These are phyloP conservation scores for Chlorella ohadii DNA, from an alignment of 139 green algal species.

Conservation along the genomic window DNA sequence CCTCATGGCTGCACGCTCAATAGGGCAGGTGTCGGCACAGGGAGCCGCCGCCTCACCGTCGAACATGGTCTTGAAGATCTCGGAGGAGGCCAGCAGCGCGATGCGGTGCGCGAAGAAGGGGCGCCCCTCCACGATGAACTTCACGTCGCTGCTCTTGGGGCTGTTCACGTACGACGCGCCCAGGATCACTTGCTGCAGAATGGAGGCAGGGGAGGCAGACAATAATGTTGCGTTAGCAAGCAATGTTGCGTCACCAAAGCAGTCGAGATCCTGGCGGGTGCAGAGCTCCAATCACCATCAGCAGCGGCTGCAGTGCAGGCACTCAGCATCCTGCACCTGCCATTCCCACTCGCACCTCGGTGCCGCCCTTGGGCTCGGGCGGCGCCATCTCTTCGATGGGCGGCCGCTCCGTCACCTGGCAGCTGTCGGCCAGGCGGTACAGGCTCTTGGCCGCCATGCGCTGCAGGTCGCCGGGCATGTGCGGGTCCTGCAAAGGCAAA, in stretches of 20 bases:
- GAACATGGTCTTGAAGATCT: slow-evolving; percentile 97
- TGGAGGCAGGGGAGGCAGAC: not conserved
- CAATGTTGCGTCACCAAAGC: too few relatives aligned
- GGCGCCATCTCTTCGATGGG: slow-evolving; percentile 15
- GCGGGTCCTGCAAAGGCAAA: slow-evolving; percentile 20
- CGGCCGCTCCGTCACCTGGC: not conserved
- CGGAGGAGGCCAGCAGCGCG: slow-evolving; percentile 87
- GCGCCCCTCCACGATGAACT: slow-evolving; percentile 92
- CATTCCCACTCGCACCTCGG: not conserved
- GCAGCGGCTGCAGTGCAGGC: too few relatives aligned
- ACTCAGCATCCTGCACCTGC: too few relatives aligned
- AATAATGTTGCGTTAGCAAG: too few relatives aligned
- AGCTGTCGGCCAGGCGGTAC: slow-evolving; percentile 21
- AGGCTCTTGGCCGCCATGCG: slow-evolving; percentile 25
- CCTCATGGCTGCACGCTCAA: too few relatives aligned
- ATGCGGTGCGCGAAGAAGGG: slow-evolving; percentile 93
- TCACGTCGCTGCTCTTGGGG: slow-evolving; percentile 88
- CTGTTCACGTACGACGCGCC: slow-evolving; percentile 80
- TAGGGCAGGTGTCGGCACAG: too few relatives aligned
- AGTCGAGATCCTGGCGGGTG: too few relatives aligned
- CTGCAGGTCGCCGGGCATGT: slow-evolving; percentile 20
- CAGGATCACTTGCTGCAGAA: slow-evolving; percentile 6
- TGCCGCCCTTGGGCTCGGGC: slow-evolving; percentile 1
- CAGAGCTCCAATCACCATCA: too few relatives aligned
- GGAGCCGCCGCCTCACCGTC: slow-evolving; percentile 38